Evolutionary conservation across 2,329 filamentous ascomycete genomes (phyloP).

Genomic region (Myriosclerotinia duriaeana): DNA sequence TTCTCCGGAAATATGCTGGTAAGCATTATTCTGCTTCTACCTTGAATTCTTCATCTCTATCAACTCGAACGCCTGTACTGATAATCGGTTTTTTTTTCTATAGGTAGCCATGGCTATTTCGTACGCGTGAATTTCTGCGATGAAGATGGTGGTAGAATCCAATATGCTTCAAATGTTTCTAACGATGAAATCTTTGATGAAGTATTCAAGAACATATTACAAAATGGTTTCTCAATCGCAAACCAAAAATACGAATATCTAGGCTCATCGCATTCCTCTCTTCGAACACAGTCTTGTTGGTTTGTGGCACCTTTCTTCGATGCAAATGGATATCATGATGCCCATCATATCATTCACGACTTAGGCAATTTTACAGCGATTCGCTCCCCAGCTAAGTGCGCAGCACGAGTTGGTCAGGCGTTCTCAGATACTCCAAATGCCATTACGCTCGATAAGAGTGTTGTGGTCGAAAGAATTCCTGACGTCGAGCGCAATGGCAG

Average conservation of each 20-base stretch:
- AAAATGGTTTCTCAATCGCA: constrained; percentile 60
- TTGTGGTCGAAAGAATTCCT: constrained; percentile 42
- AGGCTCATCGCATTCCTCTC: constrained; percentile 77
- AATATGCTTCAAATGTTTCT: constrained; percentile 54
- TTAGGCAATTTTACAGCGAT: constrained; percentile 54
- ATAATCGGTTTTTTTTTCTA: background rate
- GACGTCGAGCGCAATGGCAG: constrained; percentile 57
- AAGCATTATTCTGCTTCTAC: constrained; percentile 37
- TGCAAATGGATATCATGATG: constrained; percentile 37
- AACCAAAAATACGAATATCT: constrained; percentile 65
- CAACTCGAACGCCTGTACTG: background rate
- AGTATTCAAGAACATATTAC: constrained; percentile 62
- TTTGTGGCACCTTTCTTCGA: constrained; percentile 53
- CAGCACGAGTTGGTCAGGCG: constrained; percentile 60
- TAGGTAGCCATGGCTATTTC: constrained; percentile 55
- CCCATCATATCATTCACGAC: constrained; percentile 45
- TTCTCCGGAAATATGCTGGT: constrained; percentile 63
- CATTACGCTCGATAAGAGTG: constrained; percentile 47
- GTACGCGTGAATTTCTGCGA: constrained; percentile 72
- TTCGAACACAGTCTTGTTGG: constrained; percentile 71
- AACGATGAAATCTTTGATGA: constrained; percentile 52
- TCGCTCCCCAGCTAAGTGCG: constrained; percentile 55
- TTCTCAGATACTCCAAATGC: constrained; percentile 74
- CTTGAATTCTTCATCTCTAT: background rate
- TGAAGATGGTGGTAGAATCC: constrained; percentile 66